phyloP scores from a whole-genome alignment of 163 green algal genomes.

The Scenedesmus sp. region DNA sequence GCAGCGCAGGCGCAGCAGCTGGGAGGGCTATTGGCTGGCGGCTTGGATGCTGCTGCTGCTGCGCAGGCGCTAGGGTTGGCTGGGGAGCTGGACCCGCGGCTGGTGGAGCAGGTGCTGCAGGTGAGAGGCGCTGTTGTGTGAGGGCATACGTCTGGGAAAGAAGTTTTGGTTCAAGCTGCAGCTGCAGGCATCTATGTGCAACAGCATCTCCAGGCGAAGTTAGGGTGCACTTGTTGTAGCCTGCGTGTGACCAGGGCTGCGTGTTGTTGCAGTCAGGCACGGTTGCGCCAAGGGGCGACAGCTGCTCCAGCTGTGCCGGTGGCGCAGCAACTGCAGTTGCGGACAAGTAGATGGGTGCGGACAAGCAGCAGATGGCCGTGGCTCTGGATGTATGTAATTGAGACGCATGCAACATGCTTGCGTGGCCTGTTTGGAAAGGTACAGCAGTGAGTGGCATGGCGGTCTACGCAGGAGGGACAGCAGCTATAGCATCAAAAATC shows the following conservation, averaged over 20 bases:
- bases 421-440: no score
- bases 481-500: no score
- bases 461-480: no score
- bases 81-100: conserved; percentile 15
- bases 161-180: neutral
- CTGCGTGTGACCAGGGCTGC: neutral
- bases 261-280: neutral
- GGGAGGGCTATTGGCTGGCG: neutral
- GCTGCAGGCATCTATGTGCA: neutral
- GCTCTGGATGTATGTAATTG: no score
- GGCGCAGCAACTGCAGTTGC: no score
- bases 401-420: no score
- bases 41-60: neutral
- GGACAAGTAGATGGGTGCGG: no score
- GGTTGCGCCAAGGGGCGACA: neutral
- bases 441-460: no score
- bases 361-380: no score
- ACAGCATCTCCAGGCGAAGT: no score
- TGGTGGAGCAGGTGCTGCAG: conserved; percentile 48
- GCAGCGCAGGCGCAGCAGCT: conserved; percentile 24
- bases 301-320: no score
- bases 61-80: conserved; percentile 13
- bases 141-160: neutral
- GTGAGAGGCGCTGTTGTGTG: neutral
- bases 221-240: no score